phyloP scores from a whole-genome alignment of 2,329 filamentous ascomycete genomes.

The Pleochaeta shiraiana region DNA sequence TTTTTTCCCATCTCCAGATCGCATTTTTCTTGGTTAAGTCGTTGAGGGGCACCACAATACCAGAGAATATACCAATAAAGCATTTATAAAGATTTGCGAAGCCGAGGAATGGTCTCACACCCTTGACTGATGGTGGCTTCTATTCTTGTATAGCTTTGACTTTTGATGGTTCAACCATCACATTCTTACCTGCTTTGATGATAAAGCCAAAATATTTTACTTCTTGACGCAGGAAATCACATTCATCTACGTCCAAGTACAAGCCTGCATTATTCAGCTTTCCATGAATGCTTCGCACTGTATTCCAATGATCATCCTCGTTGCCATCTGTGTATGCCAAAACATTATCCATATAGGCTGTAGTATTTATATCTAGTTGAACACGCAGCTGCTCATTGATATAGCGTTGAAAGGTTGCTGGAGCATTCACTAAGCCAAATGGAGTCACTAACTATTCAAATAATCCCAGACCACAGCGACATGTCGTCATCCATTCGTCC shows the following conservation, averaged over 20 bases:
- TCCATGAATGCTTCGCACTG: neutral
- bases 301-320: neutral
- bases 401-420: neutral
- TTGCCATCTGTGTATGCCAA: neutral
- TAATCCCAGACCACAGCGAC: neutral
- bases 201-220: too few relatives aligned
- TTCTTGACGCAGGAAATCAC: neutral
- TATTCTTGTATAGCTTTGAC: constrained; percentile 1
- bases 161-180: neutral
- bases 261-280: neutral
- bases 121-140: neutral
- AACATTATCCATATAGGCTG: neutral
- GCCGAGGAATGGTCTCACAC: neutral
- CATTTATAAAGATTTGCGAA: constrained; percentile 2
- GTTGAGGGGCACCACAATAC: neutral
- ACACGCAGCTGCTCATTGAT: neutral
- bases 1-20: neutral
- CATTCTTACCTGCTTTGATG: neutral
- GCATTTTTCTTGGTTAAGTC: neutral
- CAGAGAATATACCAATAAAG: neutral
- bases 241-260: neutral
- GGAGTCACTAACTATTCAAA: neutral
- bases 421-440: neutral
- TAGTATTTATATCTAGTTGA: neutral
- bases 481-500: neutral